Evolutionary conservation across 1,284 basidiomycete genomes (phyloP).

Genomic region (Schizopora paradoxa): DNA sequence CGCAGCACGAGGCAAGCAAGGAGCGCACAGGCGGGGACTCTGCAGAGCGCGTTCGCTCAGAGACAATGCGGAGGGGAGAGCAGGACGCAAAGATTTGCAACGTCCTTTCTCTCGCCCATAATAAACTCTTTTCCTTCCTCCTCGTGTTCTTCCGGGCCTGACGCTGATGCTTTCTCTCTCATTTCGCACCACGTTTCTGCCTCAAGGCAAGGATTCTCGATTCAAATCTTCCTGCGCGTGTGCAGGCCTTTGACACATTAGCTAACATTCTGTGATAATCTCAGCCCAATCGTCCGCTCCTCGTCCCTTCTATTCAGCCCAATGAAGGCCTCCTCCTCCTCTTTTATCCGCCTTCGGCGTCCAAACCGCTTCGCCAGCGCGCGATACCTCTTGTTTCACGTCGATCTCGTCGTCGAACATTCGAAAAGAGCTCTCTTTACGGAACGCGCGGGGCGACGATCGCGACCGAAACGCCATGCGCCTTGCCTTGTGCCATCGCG

Average conservation of each 20-base stretch:
- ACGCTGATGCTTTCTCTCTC: constrained; percentile 13
- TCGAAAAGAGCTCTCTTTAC: not conserved
- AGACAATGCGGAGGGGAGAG: constrained; percentile 7
- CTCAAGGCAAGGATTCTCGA: constrained; percentile 31
- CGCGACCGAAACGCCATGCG: too few species aligned
- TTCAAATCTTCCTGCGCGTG: constrained; percentile 19
- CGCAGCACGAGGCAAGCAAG: not conserved
- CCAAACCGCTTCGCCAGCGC: too few species aligned
- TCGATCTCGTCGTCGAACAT: not conserved
- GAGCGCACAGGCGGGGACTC: constrained; percentile 4
- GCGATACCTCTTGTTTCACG: too few species aligned
- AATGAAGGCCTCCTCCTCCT: too few species aligned
- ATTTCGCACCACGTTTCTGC: constrained; percentile 32
- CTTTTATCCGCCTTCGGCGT: too few species aligned
- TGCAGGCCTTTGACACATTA: constrained; percentile 29
- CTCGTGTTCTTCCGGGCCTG: not conserved
- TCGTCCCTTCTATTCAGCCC: too few species aligned
- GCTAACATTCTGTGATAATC: too few species aligned
- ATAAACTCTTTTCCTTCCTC: constrained; percentile 1
- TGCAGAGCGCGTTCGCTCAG: constrained; percentile 8
- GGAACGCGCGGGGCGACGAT: not conserved
- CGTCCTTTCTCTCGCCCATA: constrained; percentile 5
- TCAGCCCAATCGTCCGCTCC: too few species aligned
- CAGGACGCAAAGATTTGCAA: too few species aligned
- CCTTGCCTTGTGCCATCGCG: too few species aligned